Percentiles rank a stretch among this genome's conserved stretches.
phyloP scores from a whole-genome alignment of 2,329 filamentous ascomycete genomes.

The Cytospora chrysosperma region DNA sequence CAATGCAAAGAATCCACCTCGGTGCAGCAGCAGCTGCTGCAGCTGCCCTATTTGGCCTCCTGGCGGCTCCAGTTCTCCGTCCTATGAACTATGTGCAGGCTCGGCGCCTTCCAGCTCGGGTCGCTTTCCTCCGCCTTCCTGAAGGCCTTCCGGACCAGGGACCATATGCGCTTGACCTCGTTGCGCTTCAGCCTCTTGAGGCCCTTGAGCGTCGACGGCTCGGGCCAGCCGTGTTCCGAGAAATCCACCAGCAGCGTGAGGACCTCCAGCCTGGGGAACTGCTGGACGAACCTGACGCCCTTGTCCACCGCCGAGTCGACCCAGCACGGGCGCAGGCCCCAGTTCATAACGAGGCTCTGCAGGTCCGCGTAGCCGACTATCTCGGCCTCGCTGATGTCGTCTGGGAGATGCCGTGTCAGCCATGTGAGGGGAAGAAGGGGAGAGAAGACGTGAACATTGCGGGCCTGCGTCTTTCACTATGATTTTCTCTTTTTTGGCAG shows the following conservation, averaged over 20 bases:
- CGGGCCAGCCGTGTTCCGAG: slow-evolving; percentile 24
- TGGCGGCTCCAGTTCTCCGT: slow-evolving; percentile 20
- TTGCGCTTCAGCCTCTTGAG: slow-evolving; percentile 20
- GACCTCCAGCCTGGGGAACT: slow-evolving; percentile 19
- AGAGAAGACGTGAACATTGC: background rate
- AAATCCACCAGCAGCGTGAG: slow-evolving; percentile 25
- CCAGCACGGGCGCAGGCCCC: slow-evolving; percentile 26
- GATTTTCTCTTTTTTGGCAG: too few species aligned
- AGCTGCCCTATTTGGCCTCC: slow-evolving; percentile 15
- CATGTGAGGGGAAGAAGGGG: background rate
- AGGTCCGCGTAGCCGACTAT: slow-evolving; percentile 14
- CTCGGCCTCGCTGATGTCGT: slow-evolving; percentile 19
- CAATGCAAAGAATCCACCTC: background rate
- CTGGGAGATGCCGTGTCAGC: background rate
- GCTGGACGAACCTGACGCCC: slow-evolving; percentile 20
- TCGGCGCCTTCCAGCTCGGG: slow-evolving; percentile 17
- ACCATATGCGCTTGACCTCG: slow-evolving; percentile 24
- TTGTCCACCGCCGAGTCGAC: slow-evolving; percentile 22
- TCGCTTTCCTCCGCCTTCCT: slow-evolving; percentile 1
- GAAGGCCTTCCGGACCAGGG: slow-evolving; percentile 17
- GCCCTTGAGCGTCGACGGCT: slow-evolving; percentile 13
- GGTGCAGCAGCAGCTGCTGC: too few species aligned
- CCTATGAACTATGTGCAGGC: slow-evolving; percentile 20
- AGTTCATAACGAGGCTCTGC: slow-evolving; percentile 25
- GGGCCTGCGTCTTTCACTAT: too few species aligned